These are phyloP conservation scores for Ganoderma resinaceum DNA, from an alignment of 1,284 basidiomycete genomes.

Conservation along the genomic window DNA sequence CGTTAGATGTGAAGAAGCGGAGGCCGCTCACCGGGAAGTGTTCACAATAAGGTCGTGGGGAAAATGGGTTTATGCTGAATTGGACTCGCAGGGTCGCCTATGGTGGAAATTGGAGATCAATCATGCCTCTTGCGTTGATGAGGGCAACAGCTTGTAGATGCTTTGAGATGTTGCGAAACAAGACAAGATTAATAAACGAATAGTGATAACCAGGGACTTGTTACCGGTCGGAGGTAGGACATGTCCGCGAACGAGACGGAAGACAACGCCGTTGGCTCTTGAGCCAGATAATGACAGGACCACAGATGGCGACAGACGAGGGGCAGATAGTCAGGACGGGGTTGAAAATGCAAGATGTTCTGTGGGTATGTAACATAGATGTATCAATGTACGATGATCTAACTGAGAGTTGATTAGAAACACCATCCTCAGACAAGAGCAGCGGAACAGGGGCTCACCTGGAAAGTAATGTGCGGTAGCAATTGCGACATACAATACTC, in stretches of 20 bases:
- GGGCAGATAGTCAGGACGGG: background rate
- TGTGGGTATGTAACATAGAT: background rate
- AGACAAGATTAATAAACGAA: background rate
- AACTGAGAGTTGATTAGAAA: background rate
- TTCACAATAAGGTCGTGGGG: background rate
- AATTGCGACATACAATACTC: constrained; percentile 8
- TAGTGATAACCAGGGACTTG: background rate
- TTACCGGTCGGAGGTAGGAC: background rate
- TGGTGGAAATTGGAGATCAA: background rate
- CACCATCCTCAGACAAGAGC: background rate
- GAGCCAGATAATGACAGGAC: background rate
- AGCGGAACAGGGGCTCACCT: background rate
- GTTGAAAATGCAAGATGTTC: constrained; percentile 4
- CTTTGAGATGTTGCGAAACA: background rate
- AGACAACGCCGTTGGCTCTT: background rate
- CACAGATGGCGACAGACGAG: background rate
- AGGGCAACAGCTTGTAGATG: background rate
- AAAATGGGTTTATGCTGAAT: background rate
- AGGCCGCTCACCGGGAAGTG: background rate
- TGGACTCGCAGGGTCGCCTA: background rate
- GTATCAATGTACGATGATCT: background rate
- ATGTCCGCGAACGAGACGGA: background rate
- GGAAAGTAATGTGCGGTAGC: background rate
- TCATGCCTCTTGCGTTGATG: background rate
- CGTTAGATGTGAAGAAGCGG: background rate